Evolutionary conservation across 2,329 filamentous ascomycete species (phyloP), one percentile per base, ranked within the genome.

Genomic region (Colletotrichum godetiae): DNA sequence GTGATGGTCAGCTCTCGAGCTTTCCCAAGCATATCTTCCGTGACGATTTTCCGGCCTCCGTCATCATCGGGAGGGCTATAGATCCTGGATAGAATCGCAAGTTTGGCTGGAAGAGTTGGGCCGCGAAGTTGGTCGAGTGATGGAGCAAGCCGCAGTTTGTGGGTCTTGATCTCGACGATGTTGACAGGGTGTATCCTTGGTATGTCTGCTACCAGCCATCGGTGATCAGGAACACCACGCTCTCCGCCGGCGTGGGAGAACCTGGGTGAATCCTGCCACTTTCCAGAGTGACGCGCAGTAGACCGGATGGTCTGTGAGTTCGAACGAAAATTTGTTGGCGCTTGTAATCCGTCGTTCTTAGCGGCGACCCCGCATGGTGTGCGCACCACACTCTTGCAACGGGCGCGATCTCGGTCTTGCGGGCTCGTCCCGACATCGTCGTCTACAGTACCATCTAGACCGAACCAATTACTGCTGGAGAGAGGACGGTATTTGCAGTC

Each of bases 141-240:
- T 63, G 68, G 68, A 64, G 62, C 68, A 64, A 35, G 63, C 68
- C 52, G 68, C 22, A 46, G 68, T 55, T 53, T 72, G 72, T 74
- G 72, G 72, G 68, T 59, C 61, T 68, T 29, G 33, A 58, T 24
- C 53, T 63, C 49, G 67, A 73, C 33, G 56, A 64, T 49, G 42
- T 24, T 15, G 72, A 56, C 72, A 74, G 72, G 72, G 72, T 59
- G 62, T 63, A 73, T 73, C 71, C 71, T 72, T 72, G 71, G 56
- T 61, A 52, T 24, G 22, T 61, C 33, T 46, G 46, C 46, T 12
- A 70, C 66, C 70, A 64, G 59, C 70, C 66, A 70, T 64, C 70
- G 66, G 65, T 35, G 22, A 55, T 56, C 46, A 60, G 59, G 66
- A 56, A 60, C 66, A 73, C 59, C 53, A 64, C 42, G 27, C 53